Percentiles rank a stretch among this genome's conserved stretches.
Conservation (phyloP, 2,329 filamentous ascomycete genomes). For the Chrysosporium queenslandicum region DNA sequence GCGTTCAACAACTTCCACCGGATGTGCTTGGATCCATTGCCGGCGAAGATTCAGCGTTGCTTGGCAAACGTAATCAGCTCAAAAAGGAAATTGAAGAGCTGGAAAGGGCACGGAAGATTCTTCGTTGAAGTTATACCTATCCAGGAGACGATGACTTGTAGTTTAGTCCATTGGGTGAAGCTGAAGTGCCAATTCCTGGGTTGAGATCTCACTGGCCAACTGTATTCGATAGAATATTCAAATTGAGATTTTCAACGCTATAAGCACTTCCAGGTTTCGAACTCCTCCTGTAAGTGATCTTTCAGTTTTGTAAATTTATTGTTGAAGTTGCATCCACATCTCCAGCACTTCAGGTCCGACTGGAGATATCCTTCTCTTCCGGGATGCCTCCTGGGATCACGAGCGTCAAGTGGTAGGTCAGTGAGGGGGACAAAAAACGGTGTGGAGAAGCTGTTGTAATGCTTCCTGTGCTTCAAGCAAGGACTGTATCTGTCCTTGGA, state of each 20-base stretch:
- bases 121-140: not conserved
- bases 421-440: conserved; percentile 69
- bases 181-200: not conserved
- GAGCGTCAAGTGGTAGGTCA: conserved; percentile 63
- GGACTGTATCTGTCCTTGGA: conserved; percentile 67
- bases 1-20: conserved; percentile 41
- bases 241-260: conserved; percentile 26
- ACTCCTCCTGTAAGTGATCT: conserved; percentile 64
- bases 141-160: not conserved
- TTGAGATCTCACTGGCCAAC: not conserved
- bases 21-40: conserved; percentile 48
- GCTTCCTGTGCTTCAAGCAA: conserved; percentile 65
- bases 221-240: not conserved
- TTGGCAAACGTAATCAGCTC: conserved; percentile 37
- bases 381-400: conserved; percentile 54
- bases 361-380: conserved; percentile 50
- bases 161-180: too few relatives aligned
- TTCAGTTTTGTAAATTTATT: conserved; percentile 67
- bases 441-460: conserved; percentile 87
- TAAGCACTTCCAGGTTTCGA: conserved; percentile 61
- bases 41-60: conserved; percentile 43
- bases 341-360: conserved; percentile 68
- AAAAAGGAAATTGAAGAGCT: conserved; percentile 40
- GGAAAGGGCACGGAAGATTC: conserved; percentile 18
- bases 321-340: conserved; percentile 63